Base-by-base conservation (phyloP, 1,139 yeast genomes). In the Lodderomyces jiufengensis region DNA sequence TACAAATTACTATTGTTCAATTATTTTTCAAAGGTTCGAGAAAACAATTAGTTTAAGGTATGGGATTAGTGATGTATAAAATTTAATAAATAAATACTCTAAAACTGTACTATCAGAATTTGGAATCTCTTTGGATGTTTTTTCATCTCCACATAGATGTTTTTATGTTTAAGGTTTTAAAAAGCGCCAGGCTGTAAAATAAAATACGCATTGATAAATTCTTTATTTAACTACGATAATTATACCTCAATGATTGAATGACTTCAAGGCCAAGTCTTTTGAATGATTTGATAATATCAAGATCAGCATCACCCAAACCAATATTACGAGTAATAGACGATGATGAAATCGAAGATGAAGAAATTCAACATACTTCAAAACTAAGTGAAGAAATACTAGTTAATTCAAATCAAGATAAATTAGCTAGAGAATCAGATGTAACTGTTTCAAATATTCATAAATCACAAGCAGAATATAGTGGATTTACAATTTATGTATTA, bases 1-100 rank as follows among this genome's bases (percentile, higher is more conserved):
- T 84, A 54, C 97, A 92, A 58, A 86, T 90, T 39, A 65, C 80
- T 28, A 77, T 88, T 41, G 95, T 92, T 32, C 95, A 87, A 61
- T 74, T 83, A 55, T 83, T 87, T 69, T 88, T 90, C 74, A 83
- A 79, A 59, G 88, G 88, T 43, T 73, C 92, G 21, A 76, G 95
- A 66, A 84, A 78, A 58, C 92, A 83, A 57, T 67, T 82, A 45
- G 95, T 86, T 26, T 85, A 31, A 31, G 11, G 27, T 16, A 25
- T 23, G 15, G 12, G n/a, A n/a, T n/a, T n/a, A n/a, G n/a, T n/a
- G n/a, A n/a, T n/a, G n/a, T n/a, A n/a, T n/a, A n/a, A n/a, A n/a
- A n/a, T n/a, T n/a, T n/a, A n/a, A n/a, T n/a, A n/a, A n/a, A n/a
- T n/a, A n/a, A n/a, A n/a, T n/a, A n/a, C n/a, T n/a, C n/a, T n/a